These are phyloP conservation scores for Hericium coralloides DNA, from an alignment of 768 basidiomycete genomes.

Conservation along the genomic window DNA sequence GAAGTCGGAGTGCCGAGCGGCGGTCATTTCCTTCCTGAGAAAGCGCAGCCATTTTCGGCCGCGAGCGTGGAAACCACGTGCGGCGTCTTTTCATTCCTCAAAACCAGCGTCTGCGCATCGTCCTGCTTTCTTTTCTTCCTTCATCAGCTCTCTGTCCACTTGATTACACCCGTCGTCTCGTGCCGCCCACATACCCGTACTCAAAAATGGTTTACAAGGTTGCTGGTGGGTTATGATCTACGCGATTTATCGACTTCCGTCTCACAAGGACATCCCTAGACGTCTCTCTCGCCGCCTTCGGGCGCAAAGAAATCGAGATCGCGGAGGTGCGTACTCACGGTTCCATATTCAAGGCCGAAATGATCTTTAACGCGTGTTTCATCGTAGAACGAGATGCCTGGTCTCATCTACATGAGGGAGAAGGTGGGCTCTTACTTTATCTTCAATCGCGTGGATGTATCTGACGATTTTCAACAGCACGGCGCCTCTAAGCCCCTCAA, in stretches of 20 bases:
- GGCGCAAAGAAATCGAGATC: constrained; percentile 99
- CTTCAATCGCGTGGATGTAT: constrained; percentile 4
- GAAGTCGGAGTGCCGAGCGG: no score
- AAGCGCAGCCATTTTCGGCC: no score
- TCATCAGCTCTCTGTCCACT: neutral
- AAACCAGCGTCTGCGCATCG: neutral
- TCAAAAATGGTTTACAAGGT: constrained; percentile 78
- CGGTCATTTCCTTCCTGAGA: no score
- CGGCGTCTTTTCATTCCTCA: neutral
- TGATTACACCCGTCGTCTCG: neutral
- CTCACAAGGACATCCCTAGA: constrained; percentile 34
- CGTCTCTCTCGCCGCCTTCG: constrained; percentile 96
- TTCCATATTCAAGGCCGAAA: constrained; percentile 2
- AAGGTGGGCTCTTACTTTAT: constrained; percentile 45
- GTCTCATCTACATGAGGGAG: constrained; percentile 85
- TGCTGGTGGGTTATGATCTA: constrained; percentile 44
- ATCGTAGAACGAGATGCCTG: constrained; percentile 83
- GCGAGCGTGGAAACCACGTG: neutral
- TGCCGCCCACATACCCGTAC: no score
- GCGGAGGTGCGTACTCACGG: constrained; percentile 65
- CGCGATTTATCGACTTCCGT: neutral
- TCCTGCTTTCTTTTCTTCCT: neutral
- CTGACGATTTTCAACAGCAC: constrained; percentile 42
- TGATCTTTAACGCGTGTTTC: constrained; percentile 3
- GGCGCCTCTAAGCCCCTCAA: constrained; percentile 75